phyloP scores from a whole-genome alignment of 768 basidiomycete species.

The Cystofilobasidium capitatum region DNA sequence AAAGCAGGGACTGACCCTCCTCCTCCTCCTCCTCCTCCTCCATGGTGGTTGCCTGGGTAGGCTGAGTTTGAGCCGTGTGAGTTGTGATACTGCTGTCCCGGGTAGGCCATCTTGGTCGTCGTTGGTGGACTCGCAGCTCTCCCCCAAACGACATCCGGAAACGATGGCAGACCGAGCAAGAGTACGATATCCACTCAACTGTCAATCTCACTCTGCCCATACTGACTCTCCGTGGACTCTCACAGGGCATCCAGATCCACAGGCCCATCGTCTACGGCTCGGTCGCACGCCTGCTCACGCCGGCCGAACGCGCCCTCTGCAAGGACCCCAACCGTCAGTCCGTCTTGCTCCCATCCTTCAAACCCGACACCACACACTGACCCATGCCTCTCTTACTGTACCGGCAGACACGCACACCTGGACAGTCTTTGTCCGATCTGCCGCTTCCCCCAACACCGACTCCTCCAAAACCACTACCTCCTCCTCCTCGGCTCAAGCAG shows the following conservation, averaged over 20 bases:
- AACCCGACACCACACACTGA: conserved; percentile 54
- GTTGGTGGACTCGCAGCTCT: too few relatives aligned
- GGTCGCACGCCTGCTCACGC: conserved; percentile 65
- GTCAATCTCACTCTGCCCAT: too few relatives aligned
- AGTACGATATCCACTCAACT: too few relatives aligned
- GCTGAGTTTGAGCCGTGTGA: neutral
- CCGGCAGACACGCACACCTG: conserved; percentile 65
- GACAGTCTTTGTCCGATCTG: conserved; percentile 90
- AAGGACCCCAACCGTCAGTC: conserved; percentile 32
- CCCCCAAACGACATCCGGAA: too few relatives aligned
- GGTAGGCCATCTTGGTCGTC: neutral
- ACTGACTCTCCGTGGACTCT: neutral
- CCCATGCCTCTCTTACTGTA: neutral
- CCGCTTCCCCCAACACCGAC: conserved; percentile 53
- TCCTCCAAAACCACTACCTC: neutral
- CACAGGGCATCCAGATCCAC: conserved; percentile 72
- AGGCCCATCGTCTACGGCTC: conserved; percentile 95
- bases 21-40: neutral
- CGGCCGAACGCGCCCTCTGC: conserved; percentile 48
- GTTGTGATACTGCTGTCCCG: conserved; percentile 3
- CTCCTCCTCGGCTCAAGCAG: conserved; percentile 42
- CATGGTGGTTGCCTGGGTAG: neutral
- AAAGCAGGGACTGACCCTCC: neutral
- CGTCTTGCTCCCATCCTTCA: conserved; percentile 28
- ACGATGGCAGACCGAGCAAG: too few relatives aligned